These are phyloP conservation scores for Nakaseomyces glabratus DNA, from an alignment of 1,139 yeast species.

Conservation along the genomic window DNA sequence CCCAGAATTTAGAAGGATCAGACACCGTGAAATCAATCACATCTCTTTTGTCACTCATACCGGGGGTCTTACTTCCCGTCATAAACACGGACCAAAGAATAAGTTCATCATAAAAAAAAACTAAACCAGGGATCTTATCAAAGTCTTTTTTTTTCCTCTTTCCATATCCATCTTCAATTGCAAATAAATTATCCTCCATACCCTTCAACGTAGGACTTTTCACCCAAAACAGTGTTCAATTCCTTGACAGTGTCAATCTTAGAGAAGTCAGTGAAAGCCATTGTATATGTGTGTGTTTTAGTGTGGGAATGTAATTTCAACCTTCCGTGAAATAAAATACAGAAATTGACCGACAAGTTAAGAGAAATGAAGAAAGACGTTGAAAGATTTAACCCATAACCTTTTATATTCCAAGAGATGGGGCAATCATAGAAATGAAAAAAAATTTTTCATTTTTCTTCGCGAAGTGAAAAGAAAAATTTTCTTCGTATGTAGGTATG, in stretches of 20 bases:
- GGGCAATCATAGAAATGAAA: background rate
- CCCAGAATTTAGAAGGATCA: slow-evolving; percentile 11
- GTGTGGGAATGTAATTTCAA: too few species aligned
- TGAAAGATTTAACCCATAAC: background rate
- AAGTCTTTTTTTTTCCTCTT: background rate
- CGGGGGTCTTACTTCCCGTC: slow-evolving; percentile 93
- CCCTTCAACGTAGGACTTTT: slow-evolving; percentile 92
- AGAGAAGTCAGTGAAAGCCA: slow-evolving; percentile 76
- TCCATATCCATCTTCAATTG: background rate
- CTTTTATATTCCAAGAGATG: background rate
- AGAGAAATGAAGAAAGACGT: background rate
- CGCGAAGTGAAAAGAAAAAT: too few species aligned
- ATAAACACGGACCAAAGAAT: slow-evolving; percentile 88
- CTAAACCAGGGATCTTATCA: background rate
- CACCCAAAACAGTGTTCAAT: slow-evolving; percentile 81
- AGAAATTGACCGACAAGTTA: too few species aligned
- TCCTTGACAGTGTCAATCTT: slow-evolving; percentile 73
- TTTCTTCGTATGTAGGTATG: too few species aligned
- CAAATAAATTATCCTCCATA: slow-evolving; percentile 37
- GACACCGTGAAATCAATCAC: slow-evolving; percentile 19
- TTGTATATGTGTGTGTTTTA: slow-evolving; percentile 27
- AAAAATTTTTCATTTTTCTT: too few species aligned
- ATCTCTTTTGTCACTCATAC: slow-evolving; percentile 50
- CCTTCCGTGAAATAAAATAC: too few species aligned
- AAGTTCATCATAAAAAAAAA: slow-evolving; percentile 4